Evolutionary conservation across 805 yeast genomes (phyloP), one percentile per base, ranked within the genome.

Genomic region (Myxozyma nipponensis): DNA sequence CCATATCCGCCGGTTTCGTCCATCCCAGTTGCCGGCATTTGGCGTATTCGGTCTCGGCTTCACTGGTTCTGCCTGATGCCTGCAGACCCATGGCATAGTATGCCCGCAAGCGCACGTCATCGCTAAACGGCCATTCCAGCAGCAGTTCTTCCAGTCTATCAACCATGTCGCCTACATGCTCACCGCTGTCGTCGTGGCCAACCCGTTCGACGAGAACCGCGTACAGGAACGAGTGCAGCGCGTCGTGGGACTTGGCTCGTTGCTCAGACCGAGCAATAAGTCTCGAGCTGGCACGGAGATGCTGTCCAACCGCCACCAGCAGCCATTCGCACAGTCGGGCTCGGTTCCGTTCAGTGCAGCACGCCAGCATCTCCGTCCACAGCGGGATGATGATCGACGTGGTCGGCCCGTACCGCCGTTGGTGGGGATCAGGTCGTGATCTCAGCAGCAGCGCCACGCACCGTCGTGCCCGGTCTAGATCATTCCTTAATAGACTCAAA

Each of bases 71-170:
- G 7, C 34, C 50, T 21, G 49, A 21, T 9, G 39, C 25, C 23
- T 41, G 18, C 41, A 52, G 35, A 13, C 44, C 53, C 57, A 52
- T 52, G 10, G 49, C 57, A 23, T 17, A 39, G 25, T 49, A 49
- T 39, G 39, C 46, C 15, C 50, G 37, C 41, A 53, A 19, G 15
- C 49, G 4, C 28, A 39, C 41, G 34, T 53, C 57, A 23, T 46
- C 55, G 28, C 52, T 42, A 39, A 53, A 46, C 40, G 54, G 57
- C 54, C 50, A 50, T 24, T 53, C 57, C 24, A 53, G 38, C 36
- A 50, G 9, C 7, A 46, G 25, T 35, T 53, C 57, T 35, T 53
- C 57, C 21, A 49, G 39, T 26, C 52, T 26, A 19, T 53, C 57
- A 4, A 28, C 44, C 6, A 13, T 7, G 15, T 35, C 38, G 9